phyloP scores from a whole-genome alignment of 805 yeast genomes.

The Schwanniomyces yamadae region DNA sequence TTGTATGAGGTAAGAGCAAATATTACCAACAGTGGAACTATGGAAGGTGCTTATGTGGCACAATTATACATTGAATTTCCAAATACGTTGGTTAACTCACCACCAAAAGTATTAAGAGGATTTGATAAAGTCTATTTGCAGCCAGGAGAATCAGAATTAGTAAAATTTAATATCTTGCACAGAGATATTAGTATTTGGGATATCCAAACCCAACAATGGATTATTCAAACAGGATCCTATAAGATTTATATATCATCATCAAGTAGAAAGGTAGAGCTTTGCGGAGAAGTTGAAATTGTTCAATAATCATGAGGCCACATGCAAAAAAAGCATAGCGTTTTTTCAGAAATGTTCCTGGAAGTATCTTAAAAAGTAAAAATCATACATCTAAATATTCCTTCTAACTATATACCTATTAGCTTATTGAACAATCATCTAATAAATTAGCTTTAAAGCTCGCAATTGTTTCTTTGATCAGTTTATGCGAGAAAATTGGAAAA shows the following conservation, averaged over 20 bases:
- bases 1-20: constrained; percentile 45
- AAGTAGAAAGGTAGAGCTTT: constrained; percentile 45
- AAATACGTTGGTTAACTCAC: constrained; percentile 46
- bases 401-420: no score
- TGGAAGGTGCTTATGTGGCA: constrained; percentile 48
- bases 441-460: no score
- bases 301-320: no score
- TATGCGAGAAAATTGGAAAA: no score
- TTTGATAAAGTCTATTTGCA: constrained; percentile 52
- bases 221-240: constrained; percentile 55
- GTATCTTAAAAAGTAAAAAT: no score
- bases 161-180: constrained; percentile 46
- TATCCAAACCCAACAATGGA: constrained; percentile 54
- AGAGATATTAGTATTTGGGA: constrained; percentile 62
- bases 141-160: constrained; percentile 37
- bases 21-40: constrained; percentile 48
- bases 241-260: constrained; percentile 51
- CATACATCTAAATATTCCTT: no score
- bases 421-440: no score
- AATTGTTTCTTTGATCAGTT: no score
- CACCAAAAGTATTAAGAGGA: constrained; percentile 54
- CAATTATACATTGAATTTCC: constrained; percentile 57
- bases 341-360: no score
- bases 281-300: constrained; percentile 46
- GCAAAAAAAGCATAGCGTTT: no score